A percentile compares a stretch with the other conserved stretches of the same genome.
phyloP scores from a whole-genome alignment of 2,329 filamentous ascomycete genomes.

The Dactylellina cionopaga region DNA sequence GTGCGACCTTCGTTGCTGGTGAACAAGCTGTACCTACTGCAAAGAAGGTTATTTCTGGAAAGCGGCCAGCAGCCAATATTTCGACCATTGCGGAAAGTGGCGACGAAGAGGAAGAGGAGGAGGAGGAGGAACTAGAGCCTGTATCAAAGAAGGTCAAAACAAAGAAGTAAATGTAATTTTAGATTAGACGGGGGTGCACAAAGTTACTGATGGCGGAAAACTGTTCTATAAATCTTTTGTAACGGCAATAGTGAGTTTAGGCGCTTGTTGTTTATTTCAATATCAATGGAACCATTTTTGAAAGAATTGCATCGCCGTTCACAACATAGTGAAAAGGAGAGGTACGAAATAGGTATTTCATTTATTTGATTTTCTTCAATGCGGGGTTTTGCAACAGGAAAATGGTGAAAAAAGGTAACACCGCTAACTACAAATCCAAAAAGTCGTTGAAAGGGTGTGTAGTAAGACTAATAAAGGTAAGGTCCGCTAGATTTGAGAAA shows the following conservation, averaged over 20 bases:
- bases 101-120: constrained; percentile 31
- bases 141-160: constrained; percentile 29
- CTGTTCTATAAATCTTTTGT: not conserved
- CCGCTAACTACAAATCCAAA: constrained; percentile 50
- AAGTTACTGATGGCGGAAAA: no score
- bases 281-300: not conserved
- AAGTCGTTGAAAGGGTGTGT: not conserved
- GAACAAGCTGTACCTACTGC: not conserved
- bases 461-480: not conserved
- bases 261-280: not conserved
- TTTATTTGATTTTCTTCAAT: constrained; percentile 19
- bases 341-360: constrained; percentile 17
- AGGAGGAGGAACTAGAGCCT: constrained; percentile 38
- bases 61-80: constrained; percentile 18
- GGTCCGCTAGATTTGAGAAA: constrained; percentile 3
- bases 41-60: constrained; percentile 32
- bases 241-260: constrained; percentile 7
- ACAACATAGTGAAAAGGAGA: not conserved
- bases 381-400: constrained; percentile 20
- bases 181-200: no score
- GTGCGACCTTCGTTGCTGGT: not conserved
- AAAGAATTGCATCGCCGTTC: not conserved
- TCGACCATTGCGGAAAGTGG: constrained; percentile 34
- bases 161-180: constrained; percentile 8
- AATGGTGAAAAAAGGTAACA: constrained; percentile 32